Evolutionary conservation across 805 yeast species (phyloP).

Genomic region (Torulaspora microellipsoides): DNA sequence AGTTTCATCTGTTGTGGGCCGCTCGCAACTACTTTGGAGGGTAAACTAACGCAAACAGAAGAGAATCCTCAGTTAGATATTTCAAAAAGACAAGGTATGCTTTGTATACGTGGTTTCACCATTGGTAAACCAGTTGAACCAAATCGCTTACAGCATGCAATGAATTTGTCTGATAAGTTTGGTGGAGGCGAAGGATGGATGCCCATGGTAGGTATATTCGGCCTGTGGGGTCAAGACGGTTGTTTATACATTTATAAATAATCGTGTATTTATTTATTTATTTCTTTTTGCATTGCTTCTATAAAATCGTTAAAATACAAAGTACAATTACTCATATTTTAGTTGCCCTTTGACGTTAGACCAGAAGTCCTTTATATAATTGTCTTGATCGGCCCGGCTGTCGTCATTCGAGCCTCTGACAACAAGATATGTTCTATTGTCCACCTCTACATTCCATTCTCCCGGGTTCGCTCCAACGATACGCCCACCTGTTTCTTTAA

Average conservation of each 20-base stretch:
- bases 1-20: slow-evolving; percentile 48
- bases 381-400: slow-evolving; percentile 36
- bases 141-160: slow-evolving; percentile 29
- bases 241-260: slow-evolving; percentile 51
- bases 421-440: slow-evolving; percentile 49
- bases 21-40: slow-evolving; percentile 54
- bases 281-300: slow-evolving; percentile 2
- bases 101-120: slow-evolving; percentile 60
- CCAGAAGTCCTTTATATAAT: slow-evolving; percentile 51
- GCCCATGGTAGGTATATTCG: slow-evolving; percentile 49
- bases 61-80: slow-evolving; percentile 31
- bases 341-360: slow-evolving; percentile 45
- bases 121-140: slow-evolving; percentile 49
- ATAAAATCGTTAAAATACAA: not conserved
- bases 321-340: slow-evolving; percentile 31
- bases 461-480: slow-evolving; percentile 53
- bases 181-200: slow-evolving; percentile 49
- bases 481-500: slow-evolving; percentile 56
- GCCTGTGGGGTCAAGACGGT: slow-evolving; percentile 67
- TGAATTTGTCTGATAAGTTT: slow-evolving; percentile 28
- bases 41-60: slow-evolving; percentile 44
- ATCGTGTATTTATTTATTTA: slow-evolving; percentile 4
- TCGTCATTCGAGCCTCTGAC: slow-evolving; percentile 44
- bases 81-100: slow-evolving; percentile 43
- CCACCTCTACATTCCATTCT: slow-evolving; percentile 47